Evolutionary conservation across 192 early-diverging fungal genomes (phyloP).

Genomic region (Podila minutissima): DNA sequence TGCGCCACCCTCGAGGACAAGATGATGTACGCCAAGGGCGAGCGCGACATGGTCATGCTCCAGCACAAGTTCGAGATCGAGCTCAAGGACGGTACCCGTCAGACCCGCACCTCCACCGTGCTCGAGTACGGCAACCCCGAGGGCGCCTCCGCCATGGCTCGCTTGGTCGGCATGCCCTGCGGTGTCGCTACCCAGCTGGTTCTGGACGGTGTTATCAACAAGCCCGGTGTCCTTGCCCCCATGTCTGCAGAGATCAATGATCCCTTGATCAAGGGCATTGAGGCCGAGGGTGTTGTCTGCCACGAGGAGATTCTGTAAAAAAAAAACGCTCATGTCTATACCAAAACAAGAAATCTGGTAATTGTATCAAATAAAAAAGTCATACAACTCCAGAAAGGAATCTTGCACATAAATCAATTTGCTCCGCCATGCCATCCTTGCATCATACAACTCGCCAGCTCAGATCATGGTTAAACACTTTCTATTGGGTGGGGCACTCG

Average conservation of each 20-base stretch:
- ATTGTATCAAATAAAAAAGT: too few species aligned
- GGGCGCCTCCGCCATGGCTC: slow-evolving; percentile 93
- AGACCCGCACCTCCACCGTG: slow-evolving; percentile 93
- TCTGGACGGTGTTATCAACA: slow-evolving; percentile 80
- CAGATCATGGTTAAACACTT: too few species aligned
- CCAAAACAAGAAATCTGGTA: neutral
- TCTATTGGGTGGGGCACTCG: too few species aligned
- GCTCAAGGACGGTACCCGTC: slow-evolving; percentile 81
- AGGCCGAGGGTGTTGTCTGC: slow-evolving; percentile 89
- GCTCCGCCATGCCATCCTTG: too few species aligned
- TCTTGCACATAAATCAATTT: too few species aligned
- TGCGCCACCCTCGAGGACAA: slow-evolving; percentile 97
- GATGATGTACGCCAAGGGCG: slow-evolving; percentile 92
- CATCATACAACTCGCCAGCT: too few species aligned
- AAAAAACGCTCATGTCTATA: neutral
- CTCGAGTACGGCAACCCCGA: slow-evolving; percentile 92
- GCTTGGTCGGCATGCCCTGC: slow-evolving; percentile 95
- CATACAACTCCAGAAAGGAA: too few species aligned
- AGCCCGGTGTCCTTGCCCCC: slow-evolving; percentile 92
- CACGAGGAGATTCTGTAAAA: slow-evolving; percentile 79
- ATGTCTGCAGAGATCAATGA: slow-evolving; percentile 90
- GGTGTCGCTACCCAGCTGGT: slow-evolving; percentile 95
- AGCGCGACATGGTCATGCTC: slow-evolving; percentile 97
- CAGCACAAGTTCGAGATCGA: slow-evolving; percentile 98
- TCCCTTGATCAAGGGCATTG: slow-evolving; percentile 89